phyloP scores from a whole-genome alignment of 106 monocot genomes.

The Cymbidium sinense region DNA sequence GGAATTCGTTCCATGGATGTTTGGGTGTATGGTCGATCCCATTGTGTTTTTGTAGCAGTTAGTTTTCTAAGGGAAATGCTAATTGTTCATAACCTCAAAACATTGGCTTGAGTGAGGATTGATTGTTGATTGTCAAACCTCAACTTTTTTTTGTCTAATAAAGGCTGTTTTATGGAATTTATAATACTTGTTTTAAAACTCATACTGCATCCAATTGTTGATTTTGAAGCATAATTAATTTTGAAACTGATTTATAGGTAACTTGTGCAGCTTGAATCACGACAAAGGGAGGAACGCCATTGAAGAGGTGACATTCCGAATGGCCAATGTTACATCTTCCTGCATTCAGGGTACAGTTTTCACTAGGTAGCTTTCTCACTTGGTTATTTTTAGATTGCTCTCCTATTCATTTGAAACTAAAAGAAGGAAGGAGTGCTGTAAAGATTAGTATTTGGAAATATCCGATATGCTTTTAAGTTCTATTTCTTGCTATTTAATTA shows the following conservation, averaged over 20 bases:
- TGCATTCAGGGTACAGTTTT: neutral
- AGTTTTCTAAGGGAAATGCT: neutral
- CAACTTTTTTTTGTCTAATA: neutral
- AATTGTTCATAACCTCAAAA: neutral
- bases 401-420: too few species aligned
- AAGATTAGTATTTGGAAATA: too few species aligned
- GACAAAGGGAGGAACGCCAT: neutral
- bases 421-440: too few species aligned
- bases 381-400: too few species aligned
- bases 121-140: neutral
- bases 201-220: neutral
- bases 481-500: too few species aligned
- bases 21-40: neutral
- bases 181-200: neutral
- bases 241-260: neutral
- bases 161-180: neutral
- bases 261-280: slow-evolving; percentile 3
- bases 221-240: neutral
- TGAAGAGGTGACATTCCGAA: neutral
- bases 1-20: neutral
- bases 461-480: too few species aligned
- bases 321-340: slow-evolving; percentile 4
- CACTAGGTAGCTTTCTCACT: neutral
- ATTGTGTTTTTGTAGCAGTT: neutral
- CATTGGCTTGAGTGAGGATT: neutral